Base-by-base conservation (phyloP, 306 rosid species). In the Dicorynia guianensis region DNA sequence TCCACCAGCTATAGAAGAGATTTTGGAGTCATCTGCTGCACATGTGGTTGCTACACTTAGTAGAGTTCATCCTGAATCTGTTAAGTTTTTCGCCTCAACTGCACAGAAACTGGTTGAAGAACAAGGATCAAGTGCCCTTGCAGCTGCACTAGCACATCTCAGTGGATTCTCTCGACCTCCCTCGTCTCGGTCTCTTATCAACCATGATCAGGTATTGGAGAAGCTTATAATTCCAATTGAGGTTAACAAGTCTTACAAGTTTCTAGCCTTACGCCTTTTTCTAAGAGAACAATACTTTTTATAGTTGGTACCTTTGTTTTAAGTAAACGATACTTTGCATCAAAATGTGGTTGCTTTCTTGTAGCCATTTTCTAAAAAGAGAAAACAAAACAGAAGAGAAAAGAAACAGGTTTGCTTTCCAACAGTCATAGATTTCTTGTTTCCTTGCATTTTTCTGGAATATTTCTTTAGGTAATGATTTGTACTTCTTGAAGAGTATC, bases 81-180 rank as follows among this genome's bases (percentile, higher is more conserved):
- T 96, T 55, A 69, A 76, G 67, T 95, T 90, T 78, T 95, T 95
- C 88, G 90, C 85, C 66, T 92, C 97, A 38, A 92, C 99, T 7
- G 99, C 99, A 11, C 88, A 92, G 67, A 90, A 82, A 72, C 73
- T 95, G 71, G 81, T 95, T 49, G 93, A 92, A 44, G 96, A 95
- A 81, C 95, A 83, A 81, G 99, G 99, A 69, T 62, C 87, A 64
- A 63, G 67, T 68, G 97, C 99, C 77, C 92, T 95, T 65, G 99
- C 99, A 20, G 97, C 99, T 77, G 99, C 99, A 39, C 87, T 95
- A 17, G 99, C 99, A 68, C 97, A 92, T 5, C 84, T 95, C 67
- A 95, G 99, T 81, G 99, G 99, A 67, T 95, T 95, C 72, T 84
- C 99, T 39, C 80, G 75, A 63, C 99, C 99, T 77, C 99, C 97